Evolutionary conservation across 2,329 filamentous ascomycete species (phyloP), one percentile per base, ranked within the genome.

Genomic region (Exophiala sp.): DNA sequence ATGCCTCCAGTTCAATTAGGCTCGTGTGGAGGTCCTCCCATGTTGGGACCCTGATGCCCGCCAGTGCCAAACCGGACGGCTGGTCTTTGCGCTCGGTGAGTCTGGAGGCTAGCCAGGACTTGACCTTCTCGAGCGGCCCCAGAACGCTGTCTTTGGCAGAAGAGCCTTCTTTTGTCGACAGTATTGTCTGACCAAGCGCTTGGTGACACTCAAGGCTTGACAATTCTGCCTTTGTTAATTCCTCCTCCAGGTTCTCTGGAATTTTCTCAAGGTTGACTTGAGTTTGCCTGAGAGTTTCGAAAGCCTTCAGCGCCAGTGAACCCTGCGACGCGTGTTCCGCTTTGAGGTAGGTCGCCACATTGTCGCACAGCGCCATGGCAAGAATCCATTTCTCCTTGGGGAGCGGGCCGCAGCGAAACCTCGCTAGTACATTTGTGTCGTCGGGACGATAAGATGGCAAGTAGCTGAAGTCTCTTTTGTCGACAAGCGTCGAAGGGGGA

Each of bases 1-100:
- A 52, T 1, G 67, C 66, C 46, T 73, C 71, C 14, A 73, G 63
- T 13, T 67, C 57, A 11, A 63, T 64, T 52, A 69, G 66, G 41
- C 63, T 61, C 13, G 45, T 46, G 53, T 73, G 71, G 41, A 73
- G 60, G 50, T 67, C 71, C 49, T 64, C 58, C 70, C 71, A 73
- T 2, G 66, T 66, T 1, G 70, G 69, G 3, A 56, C 35, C 1
- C 48, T 38, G 11, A 57, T 64, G 3, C 62, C 47, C 2, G 27
- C 42, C 13, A 52, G 23, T 9, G 13, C 38, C 13, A 35, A 46
- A 18, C 37, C 41, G 10, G 44, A 16, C 11, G 45, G 24, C 19
- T 40, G 13, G n/a, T 23, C 32, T 21, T 48, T 50, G 18, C 34
- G 42, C 10, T 27, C 21, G 10, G 30, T 19, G 6, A 52, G 35